Evolutionary conservation across 78 protist genomes (phyloP).

Genomic region (Dictyostelium capitatum): DNA sequence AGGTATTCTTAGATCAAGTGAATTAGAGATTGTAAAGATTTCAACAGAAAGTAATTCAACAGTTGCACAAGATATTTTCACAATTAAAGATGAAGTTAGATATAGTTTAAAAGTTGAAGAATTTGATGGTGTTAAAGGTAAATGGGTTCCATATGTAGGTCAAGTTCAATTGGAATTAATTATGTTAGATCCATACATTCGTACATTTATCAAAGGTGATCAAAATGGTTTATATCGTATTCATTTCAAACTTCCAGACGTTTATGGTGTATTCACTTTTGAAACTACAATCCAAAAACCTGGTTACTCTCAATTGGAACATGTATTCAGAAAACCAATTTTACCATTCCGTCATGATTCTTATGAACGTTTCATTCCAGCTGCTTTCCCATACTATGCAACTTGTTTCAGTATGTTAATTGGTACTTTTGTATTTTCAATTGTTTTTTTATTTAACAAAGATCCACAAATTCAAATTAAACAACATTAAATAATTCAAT

Average conservation of each 20-base stretch:
- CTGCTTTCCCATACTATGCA: conserved; percentile 95
- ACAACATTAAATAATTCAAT: background rate
- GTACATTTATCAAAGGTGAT: conserved; percentile 76
- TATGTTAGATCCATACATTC: conserved; percentile 91
- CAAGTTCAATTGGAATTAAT: conserved; percentile 84
- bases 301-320: conserved; percentile 73
- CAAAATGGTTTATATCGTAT: conserved; percentile 43
- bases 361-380: conserved; percentile 92
- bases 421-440: conserved; percentile 83
- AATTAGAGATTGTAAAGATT: conserved; percentile 28
- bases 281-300: conserved; percentile 64
- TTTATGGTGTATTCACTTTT: conserved; percentile 92
- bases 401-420: conserved; percentile 88
- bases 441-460: conserved; percentile 81
- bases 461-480: conserved; percentile 13
- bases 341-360: conserved; percentile 93
- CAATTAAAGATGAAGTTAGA: conserved; percentile 49
- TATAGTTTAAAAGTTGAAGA: conserved; percentile 83
- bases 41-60: conserved; percentile 20
- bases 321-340: conserved; percentile 78
- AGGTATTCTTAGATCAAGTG: conserved; percentile 81
- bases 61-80: conserved; percentile 7
- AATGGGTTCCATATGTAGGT: conserved; percentile 88
- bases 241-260: conserved; percentile 88
- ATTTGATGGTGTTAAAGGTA: conserved; percentile 44